Percentiles rank a stretch among this genome's conserved stretches.
Evolutionary conservation across 169 alveolate species (phyloP).

Genomic region (Plasmodium yoelii): DNA sequence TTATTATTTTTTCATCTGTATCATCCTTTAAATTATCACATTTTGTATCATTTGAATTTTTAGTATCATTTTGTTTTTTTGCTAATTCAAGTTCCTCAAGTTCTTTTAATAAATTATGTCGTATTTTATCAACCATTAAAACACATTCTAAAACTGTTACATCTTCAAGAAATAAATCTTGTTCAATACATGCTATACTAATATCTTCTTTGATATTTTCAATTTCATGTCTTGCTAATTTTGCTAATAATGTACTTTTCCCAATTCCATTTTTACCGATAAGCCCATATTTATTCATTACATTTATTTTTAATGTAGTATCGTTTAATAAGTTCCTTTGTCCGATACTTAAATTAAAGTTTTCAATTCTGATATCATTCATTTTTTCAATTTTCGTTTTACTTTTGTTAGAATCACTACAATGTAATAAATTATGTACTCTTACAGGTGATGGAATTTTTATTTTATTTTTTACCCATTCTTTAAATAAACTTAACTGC

Average conservation of each 20-base stretch:
- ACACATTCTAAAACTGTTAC: slow-evolving; percentile 94
- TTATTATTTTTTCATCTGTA: slow-evolving; percentile 92
- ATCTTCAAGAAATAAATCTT: slow-evolving; percentile 89
- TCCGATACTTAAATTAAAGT: slow-evolving; percentile 92
- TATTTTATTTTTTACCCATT: slow-evolving; percentile 89
- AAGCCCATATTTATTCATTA: slow-evolving; percentile 95
- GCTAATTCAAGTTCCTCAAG: slow-evolving; percentile 84
- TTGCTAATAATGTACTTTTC: slow-evolving; percentile 95
- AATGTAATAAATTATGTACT: slow-evolving; percentile 79
- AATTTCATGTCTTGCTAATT: slow-evolving; percentile 95
- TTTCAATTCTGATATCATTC: slow-evolving; percentile 87
- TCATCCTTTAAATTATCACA: slow-evolving; percentile 84
- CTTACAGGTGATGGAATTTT: slow-evolving; percentile 88
- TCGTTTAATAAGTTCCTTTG: slow-evolving; percentile 95
- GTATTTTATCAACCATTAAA: slow-evolving; percentile 94
- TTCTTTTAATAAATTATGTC: slow-evolving; percentile 91
- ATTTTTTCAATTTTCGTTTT: slow-evolving; percentile 82
- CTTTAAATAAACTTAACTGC: slow-evolving; percentile 83
- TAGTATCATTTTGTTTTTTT: slow-evolving; percentile 30
- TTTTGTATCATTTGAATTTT: slow-evolving; percentile 48
- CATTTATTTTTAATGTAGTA: slow-evolving; percentile 91
- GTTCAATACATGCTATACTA: slow-evolving; percentile 96
- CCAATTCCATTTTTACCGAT: slow-evolving; percentile 98
- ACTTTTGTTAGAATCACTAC: slow-evolving; percentile 31
- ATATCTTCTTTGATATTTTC: slow-evolving; percentile 93